A percentile compares a stretch with the other conserved stretches of the same genome.
These are phyloP conservation scores for Pilasporangium apinafurcum DNA, from an alignment of 352 stramenopile genomes.

Conservation along the genomic window DNA sequence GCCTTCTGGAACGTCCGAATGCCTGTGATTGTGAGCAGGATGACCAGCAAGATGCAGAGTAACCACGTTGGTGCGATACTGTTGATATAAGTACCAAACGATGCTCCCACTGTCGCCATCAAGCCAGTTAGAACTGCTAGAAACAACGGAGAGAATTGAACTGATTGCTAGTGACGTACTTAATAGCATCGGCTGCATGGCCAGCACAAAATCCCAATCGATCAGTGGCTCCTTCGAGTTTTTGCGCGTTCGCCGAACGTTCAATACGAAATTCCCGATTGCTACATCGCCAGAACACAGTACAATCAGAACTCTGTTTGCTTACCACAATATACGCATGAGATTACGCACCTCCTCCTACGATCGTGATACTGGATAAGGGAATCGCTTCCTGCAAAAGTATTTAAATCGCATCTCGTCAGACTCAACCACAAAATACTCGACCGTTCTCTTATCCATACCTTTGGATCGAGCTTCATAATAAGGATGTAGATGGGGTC, in stretches of 20 bases:
- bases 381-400: slow-evolving; percentile 83
- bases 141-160: not conserved
- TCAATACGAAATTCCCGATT: slow-evolving; percentile 91
- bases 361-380: slow-evolving; percentile 94
- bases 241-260: slow-evolving; percentile 86
- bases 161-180: slow-evolving; percentile 22
- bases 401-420: not conserved
- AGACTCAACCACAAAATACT: slow-evolving; percentile 9
- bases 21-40: slow-evolving; percentile 85
- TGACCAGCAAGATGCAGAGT: slow-evolving; percentile 85
- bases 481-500: slow-evolving; percentile 96
- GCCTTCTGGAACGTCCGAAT: slow-evolving; percentile 88
- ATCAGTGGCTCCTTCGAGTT: slow-evolving; percentile 88
- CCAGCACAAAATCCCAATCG: slow-evolving; percentile 96
- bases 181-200: slow-evolving; percentile 92
- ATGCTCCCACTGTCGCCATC: slow-evolving; percentile 39
- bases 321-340: not conserved
- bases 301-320: not conserved
- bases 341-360: slow-evolving; percentile 61
- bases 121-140: not conserved
- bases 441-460: too few species aligned
- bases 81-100: slow-evolving; percentile 89
- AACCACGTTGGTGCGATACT: slow-evolving; percentile 86
- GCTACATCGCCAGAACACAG: slow-evolving; percentile 18
- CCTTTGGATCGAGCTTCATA: slow-evolving; percentile 87